A percentile compares a stretch with the other conserved stretches of the same genome.
Evolutionary conservation across 768 basidiomycete species (phyloP).

Genomic region (Mycena metata): DNA sequence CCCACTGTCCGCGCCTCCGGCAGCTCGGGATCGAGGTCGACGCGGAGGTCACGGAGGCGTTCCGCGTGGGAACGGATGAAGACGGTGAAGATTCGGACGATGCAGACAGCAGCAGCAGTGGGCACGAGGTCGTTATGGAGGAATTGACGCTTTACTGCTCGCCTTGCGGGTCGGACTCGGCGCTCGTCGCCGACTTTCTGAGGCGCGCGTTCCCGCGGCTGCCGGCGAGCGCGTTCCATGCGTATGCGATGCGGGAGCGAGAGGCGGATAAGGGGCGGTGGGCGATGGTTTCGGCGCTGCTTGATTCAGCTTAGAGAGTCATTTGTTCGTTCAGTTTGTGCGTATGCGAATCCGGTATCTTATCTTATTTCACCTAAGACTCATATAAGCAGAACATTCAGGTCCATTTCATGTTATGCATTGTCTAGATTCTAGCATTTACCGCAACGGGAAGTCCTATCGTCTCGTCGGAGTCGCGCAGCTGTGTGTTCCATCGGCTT

Average conservation of each 20-base stretch:
- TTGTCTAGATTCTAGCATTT: too few species aligned
- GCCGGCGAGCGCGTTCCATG: constrained; percentile 17
- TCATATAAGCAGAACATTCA: too few species aligned
- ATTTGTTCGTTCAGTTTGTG: too few species aligned
- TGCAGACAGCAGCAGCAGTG: background rate
- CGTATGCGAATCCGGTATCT: too few species aligned
- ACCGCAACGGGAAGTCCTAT: too few species aligned
- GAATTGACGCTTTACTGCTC: constrained; percentile 31
- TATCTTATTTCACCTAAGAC: too few species aligned
- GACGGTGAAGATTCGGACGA: background rate
- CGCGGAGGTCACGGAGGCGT: constrained; percentile 21
- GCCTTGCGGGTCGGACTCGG: constrained; percentile 32
- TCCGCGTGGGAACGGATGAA: background rate
- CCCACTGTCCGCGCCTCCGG: constrained; percentile 23
- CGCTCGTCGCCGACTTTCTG: constrained; percentile 29
- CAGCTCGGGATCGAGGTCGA: constrained; percentile 32
- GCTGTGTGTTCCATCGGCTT: too few species aligned
- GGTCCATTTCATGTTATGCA: too few species aligned
- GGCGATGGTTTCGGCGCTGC: constrained; percentile 11
- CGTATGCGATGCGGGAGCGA: constrained; percentile 7
- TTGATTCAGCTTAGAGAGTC: too few species aligned
- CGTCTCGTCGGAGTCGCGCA: too few species aligned
- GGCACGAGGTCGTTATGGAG: constrained; percentile 20
- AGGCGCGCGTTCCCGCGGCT: constrained; percentile 34
- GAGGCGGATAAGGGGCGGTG: constrained; percentile 23